Base-by-base conservation (phyloP, 192 early-diverging fungal species). In the Mortierella antarctica region DNA sequence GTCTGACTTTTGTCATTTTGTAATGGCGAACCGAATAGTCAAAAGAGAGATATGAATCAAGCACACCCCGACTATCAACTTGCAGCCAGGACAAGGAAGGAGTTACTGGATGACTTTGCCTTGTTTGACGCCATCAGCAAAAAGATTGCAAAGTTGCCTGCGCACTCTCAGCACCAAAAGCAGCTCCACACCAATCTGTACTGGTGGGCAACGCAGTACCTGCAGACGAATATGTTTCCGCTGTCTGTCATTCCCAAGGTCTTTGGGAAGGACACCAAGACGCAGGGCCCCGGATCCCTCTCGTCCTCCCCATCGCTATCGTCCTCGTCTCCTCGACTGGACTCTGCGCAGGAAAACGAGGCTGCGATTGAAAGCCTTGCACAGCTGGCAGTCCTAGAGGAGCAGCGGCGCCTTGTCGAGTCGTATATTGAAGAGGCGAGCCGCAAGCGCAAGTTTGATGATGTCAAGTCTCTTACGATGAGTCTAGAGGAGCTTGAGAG, bases 141-240 rank as follows among this genome's bases (percentile, higher is more conserved):
- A 65, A 84, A 84, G 55, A 90, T 95, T 45, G 84, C 65, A 4
- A 79, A 74, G 18, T 70, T 93, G 23, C 89, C 89, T 10, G 85
- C 84, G 0, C 67, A 65, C 7, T 80, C 88, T 2, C 65, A 86
- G 0, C 74, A 85, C 21, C 80, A 85, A 66, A 83, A 86, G 41
- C 89, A 91, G 31, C 73, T 95, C 45, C 89, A 93, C 47, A 55
- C 65, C n/a, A 91, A 91, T 15, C 86, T 95, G 20, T 85, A 91
- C 14, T 82, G 85, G 14, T 85, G 88, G 5, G 89, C 91, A 5
- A 91, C 85, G 21, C 87, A 91, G 67, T 95, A 93, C 49, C 73
- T 95, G 50, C 93, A 95, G 73, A 87, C 87, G 40, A 91, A 91
- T 41, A 95, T 95, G 93, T 89, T 93, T 44, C 90, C 93, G 12